These are phyloP conservation scores for Cryptococcus sp. DNA, from an alignment of 1,284 basidiomycete genomes.

Conservation along the genomic window DNA sequence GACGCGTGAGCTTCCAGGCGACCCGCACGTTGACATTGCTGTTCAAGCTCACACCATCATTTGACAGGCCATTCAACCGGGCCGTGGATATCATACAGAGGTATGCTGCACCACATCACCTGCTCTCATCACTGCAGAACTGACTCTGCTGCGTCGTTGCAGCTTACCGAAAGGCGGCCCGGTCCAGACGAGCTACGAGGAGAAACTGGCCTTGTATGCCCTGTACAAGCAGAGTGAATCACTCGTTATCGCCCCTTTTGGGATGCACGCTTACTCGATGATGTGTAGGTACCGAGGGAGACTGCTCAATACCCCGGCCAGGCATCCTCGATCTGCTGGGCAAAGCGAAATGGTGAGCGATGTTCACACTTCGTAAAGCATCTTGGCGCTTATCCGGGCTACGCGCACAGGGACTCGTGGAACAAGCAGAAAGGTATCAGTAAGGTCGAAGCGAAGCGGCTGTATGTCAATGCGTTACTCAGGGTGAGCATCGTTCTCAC, in stretches of 20 bases:
- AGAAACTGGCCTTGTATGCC: slow-evolving; percentile 94
- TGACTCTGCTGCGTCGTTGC: neutral
- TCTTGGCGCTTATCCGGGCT: slow-evolving; percentile 6
- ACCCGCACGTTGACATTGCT: neutral
- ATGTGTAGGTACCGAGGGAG: slow-evolving; percentile 46
- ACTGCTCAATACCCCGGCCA: slow-evolving; percentile 40
- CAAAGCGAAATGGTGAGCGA: slow-evolving; percentile 81
- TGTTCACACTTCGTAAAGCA: neutral
- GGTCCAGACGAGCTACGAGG: slow-evolving; percentile 95
- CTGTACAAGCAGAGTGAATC: slow-evolving; percentile 84
- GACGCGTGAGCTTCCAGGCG: slow-evolving; percentile 6
- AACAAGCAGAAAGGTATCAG: slow-evolving; percentile 82
- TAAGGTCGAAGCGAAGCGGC: slow-evolving; percentile 77
- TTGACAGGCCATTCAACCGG: slow-evolving; percentile 74
- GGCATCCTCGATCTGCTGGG: slow-evolving; percentile 72
- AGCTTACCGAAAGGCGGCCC: slow-evolving; percentile 87
- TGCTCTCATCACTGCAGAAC: too few species aligned
- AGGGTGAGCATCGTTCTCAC: slow-evolving; percentile 60
- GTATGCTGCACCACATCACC: slow-evolving; percentile 20
- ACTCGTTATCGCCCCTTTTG: neutral
- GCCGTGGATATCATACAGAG: slow-evolving; percentile 90
- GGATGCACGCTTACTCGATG: neutral
- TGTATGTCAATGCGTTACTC: slow-evolving; percentile 83
- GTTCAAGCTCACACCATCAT: neutral
- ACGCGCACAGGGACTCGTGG: slow-evolving; percentile 82